Percentiles rank a stretch among this genome's conserved stretches.
phyloP scores from a whole-genome alignment of 768 basidiomycete species.

The Mycena vulgaris region DNA sequence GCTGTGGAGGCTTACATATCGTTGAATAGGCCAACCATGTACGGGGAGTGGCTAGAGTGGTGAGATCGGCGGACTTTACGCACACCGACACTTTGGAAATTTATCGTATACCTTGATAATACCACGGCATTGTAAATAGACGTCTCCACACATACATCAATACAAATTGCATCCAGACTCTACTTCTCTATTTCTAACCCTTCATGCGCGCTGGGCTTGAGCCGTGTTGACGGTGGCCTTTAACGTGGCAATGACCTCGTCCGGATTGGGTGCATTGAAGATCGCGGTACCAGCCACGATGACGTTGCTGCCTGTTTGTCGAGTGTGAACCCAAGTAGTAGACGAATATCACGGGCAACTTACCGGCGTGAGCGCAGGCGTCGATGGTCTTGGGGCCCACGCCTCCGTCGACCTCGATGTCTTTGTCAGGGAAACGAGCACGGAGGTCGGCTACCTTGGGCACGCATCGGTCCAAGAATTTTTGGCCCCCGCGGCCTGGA shows the following conservation, averaged over 20 bases:
- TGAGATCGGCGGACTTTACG: constrained; percentile 36
- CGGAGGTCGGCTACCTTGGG: constrained; percentile 95
- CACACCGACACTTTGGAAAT: not conserved
- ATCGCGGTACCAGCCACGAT: constrained; percentile 98
- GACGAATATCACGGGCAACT: constrained; percentile 28
- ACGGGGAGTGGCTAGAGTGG: constrained; percentile 86
- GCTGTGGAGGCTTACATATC: not conserved
- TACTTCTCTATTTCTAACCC: not conserved
- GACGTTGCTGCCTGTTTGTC: constrained; percentile 90
- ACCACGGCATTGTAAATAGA: constrained; percentile 30
- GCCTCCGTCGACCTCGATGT: constrained; percentile 99
- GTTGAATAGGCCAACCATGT: constrained; percentile 83
- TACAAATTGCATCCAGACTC: constrained; percentile 31
- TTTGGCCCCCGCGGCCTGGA: constrained; percentile 94
- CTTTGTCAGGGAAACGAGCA: constrained; percentile 90
- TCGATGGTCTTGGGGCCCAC: constrained; percentile 93
- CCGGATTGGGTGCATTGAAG: constrained; percentile 86
- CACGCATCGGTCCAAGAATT: constrained; percentile 93
- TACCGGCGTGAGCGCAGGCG: constrained; percentile 91
- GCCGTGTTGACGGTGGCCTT: constrained; percentile 80
- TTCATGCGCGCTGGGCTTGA: constrained; percentile 60
- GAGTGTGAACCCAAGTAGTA: not conserved
- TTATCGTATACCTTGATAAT: constrained; percentile 11
- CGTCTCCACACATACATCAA: constrained; percentile 8
- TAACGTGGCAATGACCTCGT: constrained; percentile 80